Conservation (phyloP, 208 protist species). For the Novymonas esmeraldas region DNA sequence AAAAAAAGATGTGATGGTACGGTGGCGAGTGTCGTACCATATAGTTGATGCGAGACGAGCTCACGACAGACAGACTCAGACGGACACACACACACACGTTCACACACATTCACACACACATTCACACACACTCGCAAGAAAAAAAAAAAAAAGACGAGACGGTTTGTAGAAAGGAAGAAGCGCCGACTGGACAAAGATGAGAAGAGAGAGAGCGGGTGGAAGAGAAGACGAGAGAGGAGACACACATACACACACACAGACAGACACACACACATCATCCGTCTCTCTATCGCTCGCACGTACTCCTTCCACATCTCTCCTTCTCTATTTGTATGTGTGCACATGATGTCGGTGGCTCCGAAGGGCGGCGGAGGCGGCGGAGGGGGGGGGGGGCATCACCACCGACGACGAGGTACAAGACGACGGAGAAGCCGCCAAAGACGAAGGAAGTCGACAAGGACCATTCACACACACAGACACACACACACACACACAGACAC, state of each 20-base stretch:
- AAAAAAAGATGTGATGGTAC: not conserved
- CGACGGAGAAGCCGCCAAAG: too few relatives aligned
- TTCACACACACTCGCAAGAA: not conserved
- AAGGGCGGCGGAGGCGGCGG: not conserved
- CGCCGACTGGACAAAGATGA: constrained; percentile 1
- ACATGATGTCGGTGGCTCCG: not conserved
- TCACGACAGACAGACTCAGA: not conserved
- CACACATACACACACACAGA: too few relatives aligned
- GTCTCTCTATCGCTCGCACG: too few relatives aligned
- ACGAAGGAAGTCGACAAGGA: not conserved
- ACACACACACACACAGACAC: not conserved
- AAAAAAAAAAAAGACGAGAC: too few relatives aligned
- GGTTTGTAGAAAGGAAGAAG: too few relatives aligned
- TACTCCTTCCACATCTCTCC: too few relatives aligned
- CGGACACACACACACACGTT: not conserved
- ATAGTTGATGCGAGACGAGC: not conserved
- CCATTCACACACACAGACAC: not conserved
- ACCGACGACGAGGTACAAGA: too few relatives aligned
- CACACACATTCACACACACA: not conserved
- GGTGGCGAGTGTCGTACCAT: not conserved
- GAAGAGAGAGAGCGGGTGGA: not conserved
- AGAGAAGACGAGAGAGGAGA: not conserved
- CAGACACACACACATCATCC: too few relatives aligned
- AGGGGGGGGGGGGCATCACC: not conserved
- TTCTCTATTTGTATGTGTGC: not conserved